A percentile compares a stretch with the other conserved stretches of the same genome.
These are phyloP conservation scores for Auriscalpium vulgare DNA, from an alignment of 768 basidiomycete species.

Conservation along the genomic window DNA sequence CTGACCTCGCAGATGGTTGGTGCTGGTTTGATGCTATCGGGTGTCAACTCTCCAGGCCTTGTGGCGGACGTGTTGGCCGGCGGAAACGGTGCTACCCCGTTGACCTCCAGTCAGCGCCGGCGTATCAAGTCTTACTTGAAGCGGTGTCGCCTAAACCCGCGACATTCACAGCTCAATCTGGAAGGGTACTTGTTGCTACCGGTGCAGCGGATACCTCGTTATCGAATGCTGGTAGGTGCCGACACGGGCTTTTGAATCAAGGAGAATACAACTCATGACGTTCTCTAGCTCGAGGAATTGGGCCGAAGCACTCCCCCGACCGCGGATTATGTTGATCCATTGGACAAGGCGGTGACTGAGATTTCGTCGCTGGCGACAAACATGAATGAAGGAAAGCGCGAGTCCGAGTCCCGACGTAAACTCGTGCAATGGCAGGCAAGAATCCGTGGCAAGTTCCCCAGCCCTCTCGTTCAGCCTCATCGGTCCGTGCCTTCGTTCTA, in stretches of 20 bases:
- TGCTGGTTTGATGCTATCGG: slow-evolving; percentile 49
- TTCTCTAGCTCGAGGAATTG: slow-evolving; percentile 72
- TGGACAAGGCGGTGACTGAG: slow-evolving; percentile 80
- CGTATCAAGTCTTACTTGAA: slow-evolving; percentile 86
- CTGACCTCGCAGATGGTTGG: slow-evolving; percentile 57
- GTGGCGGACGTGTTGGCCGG: slow-evolving; percentile 30
- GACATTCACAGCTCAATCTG: slow-evolving; percentile 88
- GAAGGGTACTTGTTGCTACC: slow-evolving; percentile 93
- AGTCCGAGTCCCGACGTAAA: slow-evolving; percentile 85
- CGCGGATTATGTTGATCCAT: slow-evolving; percentile 65
- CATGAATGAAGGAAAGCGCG: slow-evolving; percentile 98
- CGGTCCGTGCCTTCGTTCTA: slow-evolving; percentile 41
- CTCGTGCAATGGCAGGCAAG: slow-evolving; percentile 87
- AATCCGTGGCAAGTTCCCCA: slow-evolving; percentile 88
- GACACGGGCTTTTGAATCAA: neutral
- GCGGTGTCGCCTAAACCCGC: slow-evolving; percentile 80
- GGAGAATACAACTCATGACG: neutral
- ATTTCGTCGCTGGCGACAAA: slow-evolving; percentile 84
- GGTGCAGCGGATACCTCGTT: slow-evolving; percentile 95
- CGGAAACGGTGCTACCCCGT: slow-evolving; percentile 39
- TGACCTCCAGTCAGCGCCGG: slow-evolving; percentile 78
- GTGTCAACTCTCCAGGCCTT: slow-evolving; percentile 37
- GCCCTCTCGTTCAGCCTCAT: slow-evolving; percentile 97
- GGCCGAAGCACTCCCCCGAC: slow-evolving; percentile 77
- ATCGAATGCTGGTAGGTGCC: slow-evolving; percentile 76